A percentile compares a stretch with the other conserved stretches of the same genome.
Conservation (phyloP, 768 basidiomycete species). For the Leccinum rimulosum region DNA sequence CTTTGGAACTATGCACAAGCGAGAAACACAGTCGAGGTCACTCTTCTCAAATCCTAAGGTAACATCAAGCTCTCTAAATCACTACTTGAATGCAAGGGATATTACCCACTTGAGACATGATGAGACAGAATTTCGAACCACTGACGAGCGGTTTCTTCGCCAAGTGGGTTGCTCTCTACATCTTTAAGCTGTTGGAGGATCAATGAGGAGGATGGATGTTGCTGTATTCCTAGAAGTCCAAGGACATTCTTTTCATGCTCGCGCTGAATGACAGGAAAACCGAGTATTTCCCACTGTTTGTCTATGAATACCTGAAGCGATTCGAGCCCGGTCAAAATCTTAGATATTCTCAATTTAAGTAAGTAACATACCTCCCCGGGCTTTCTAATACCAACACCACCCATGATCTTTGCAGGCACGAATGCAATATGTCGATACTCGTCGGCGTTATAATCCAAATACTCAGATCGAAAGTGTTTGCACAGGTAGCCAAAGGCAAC, state of each 20-base stretch:
- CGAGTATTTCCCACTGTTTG: too few species aligned
- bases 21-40: conserved; percentile 57
- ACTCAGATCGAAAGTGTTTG: conserved; percentile 30
- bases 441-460: conserved; percentile 51
- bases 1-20: conserved; percentile 62
- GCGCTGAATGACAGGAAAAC: too few species aligned
- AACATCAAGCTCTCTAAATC: conserved; percentile 27
- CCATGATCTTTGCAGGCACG: too few species aligned
- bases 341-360: too few species aligned
- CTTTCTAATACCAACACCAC: too few species aligned
- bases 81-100: conserved; percentile 21
- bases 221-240: too few species aligned
- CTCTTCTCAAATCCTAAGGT: conserved; percentile 49
- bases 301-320: too few species aligned
- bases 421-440: conserved; percentile 28
- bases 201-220: conserved; percentile 56
- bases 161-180: conserved; percentile 45
- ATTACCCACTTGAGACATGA: conserved; percentile 49
- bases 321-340: too few species aligned
- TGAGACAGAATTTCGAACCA: conserved; percentile 68
- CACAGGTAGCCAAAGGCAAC: conserved; percentile 76
- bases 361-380: too few species aligned
- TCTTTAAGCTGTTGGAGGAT: conserved; percentile 49
- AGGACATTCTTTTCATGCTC: too few species aligned
- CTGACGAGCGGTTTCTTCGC: conserved; percentile 47